These are phyloP conservation scores for Penicillium frequentans DNA, from an alignment of 2,329 filamentous ascomycete species.

Conservation along the genomic window DNA sequence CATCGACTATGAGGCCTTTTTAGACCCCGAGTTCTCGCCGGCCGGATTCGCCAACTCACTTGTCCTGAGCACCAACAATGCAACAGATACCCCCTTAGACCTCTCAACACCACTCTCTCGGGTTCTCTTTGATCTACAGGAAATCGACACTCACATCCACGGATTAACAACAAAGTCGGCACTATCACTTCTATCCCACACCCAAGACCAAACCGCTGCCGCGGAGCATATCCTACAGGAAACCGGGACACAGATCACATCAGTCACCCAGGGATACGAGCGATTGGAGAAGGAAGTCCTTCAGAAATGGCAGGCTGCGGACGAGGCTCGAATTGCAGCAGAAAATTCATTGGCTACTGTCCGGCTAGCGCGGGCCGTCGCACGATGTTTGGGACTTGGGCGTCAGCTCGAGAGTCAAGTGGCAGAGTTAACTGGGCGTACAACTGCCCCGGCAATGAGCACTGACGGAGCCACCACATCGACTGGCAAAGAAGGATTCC, in stretches of 20 bases:
- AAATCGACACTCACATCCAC: constrained; percentile 95
- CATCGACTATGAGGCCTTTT: constrained; percentile 92
- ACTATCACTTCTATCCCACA: constrained; percentile 76
- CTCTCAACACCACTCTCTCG: constrained; percentile 90
- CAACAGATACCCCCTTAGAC: constrained; percentile 84
- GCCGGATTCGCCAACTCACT: constrained; percentile 83
- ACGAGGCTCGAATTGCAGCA: constrained; percentile 75
- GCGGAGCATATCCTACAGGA: constrained; percentile 71
- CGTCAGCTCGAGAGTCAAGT: constrained; percentile 86
- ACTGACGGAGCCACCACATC: constrained; percentile 31
- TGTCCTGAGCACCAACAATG: constrained; percentile 86
- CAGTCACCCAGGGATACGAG: constrained; percentile 79
- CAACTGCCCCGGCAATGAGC: constrained; percentile 24
- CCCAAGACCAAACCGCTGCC: constrained; percentile 69
- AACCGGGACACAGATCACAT: constrained; percentile 76
- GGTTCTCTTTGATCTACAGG: constrained; percentile 93
- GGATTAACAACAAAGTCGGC: constrained; percentile 81
- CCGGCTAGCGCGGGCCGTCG: constrained; percentile 72
- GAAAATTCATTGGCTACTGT: constrained; percentile 79
- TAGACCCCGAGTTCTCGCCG: constrained; percentile 78
- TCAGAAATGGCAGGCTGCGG: constrained; percentile 79
- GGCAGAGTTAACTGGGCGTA: constrained; percentile 60
- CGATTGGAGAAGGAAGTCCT: constrained; percentile 84
- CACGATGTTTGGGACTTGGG: constrained; percentile 76
- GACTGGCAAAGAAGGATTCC: constrained; percentile 65